These are phyloP conservation scores for Anacardium occidentale DNA, from an alignment of 345 rosid genomes.

Conservation along the genomic window DNA sequence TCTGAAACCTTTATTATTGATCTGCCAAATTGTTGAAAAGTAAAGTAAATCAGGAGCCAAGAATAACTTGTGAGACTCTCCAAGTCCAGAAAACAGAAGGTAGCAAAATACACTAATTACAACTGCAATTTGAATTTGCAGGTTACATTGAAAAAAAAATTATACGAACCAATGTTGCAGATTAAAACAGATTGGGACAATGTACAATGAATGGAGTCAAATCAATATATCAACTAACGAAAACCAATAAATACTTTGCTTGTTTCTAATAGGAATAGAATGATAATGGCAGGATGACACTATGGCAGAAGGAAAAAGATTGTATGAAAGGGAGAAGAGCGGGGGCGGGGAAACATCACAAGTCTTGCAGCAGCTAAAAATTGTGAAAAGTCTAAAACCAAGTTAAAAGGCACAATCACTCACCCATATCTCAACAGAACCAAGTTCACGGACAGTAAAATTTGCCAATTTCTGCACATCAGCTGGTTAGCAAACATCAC, in stretches of 20 bases:
- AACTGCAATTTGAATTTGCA: not conserved
- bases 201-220: not conserved
- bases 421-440: slow-evolving; percentile 90
- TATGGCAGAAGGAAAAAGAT: not conserved
- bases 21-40: slow-evolving; percentile 40
- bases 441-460: slow-evolving; percentile 71
- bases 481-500: slow-evolving; percentile 71
- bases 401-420: slow-evolving; percentile 22
- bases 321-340: not conserved
- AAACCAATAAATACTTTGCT: not conserved
- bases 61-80: not conserved
- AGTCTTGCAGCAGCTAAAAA: not conserved
- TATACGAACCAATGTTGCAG: not conserved
- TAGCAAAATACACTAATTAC: not conserved
- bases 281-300: too few species aligned
- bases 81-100: not conserved
- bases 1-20: slow-evolving; percentile 93
- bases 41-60: slow-evolving; percentile 5
- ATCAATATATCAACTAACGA: not conserved
- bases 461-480: slow-evolving; percentile 71
- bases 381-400: not conserved
- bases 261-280: not conserved
- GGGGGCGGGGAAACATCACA: not conserved
- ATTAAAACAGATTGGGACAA: slow-evolving; percentile 1
- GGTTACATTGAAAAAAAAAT: not conserved